Evolutionary conservation across 345 rosid genomes (phyloP), one percentile per base, ranked within the genome.

Genomic region (Erucastrum elatum): DNA sequence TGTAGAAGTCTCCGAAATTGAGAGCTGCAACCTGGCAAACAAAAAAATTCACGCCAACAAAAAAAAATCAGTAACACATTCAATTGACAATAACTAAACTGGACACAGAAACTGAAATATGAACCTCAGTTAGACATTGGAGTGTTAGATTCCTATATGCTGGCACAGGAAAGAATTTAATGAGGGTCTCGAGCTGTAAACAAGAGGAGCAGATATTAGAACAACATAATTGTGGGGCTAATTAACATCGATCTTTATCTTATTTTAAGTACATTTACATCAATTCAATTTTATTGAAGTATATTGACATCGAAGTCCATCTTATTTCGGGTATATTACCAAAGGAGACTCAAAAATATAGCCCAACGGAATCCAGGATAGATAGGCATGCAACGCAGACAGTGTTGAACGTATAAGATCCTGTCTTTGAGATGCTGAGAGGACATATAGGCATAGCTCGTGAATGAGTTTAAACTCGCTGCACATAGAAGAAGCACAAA

Each of bases 381-480:
- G 98, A 80, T 91, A 96, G 74, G 98, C 99, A 87, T 93, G 99
- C 85, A 96, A 83, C 8, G 99, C 91, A 72, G 99, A 91, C 58
- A 96, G 82, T 2, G 99, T 96, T 60, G 98, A 97, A 35, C 93
- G 89, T 81, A 91, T 88, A 69, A 93, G 98, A 86, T 96, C 99
- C 74, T 89, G 86, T 86, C 97, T 90, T 79, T 96, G 97, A 67
- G 99, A 96, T 62, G 90, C 98, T 68, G 99, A 96, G 30, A 96
- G 89, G 56, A 96, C 97, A 77, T 93, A 96, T 68, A 93, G 84
- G 93, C 99, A 96, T 76, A 96, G 80, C 88, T 93, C 99, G 77
- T 96, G 98, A 75, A 96, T 93, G 87, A 96, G 98, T 77, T 91
- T 94, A 85, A 96, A 93, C 84, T 96, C 99, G 78, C 99, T 96